Evolutionary conservation across 371 early-diverging fungal genomes (phyloP).

Genomic region (Blyttiomyces sp.): DNA sequence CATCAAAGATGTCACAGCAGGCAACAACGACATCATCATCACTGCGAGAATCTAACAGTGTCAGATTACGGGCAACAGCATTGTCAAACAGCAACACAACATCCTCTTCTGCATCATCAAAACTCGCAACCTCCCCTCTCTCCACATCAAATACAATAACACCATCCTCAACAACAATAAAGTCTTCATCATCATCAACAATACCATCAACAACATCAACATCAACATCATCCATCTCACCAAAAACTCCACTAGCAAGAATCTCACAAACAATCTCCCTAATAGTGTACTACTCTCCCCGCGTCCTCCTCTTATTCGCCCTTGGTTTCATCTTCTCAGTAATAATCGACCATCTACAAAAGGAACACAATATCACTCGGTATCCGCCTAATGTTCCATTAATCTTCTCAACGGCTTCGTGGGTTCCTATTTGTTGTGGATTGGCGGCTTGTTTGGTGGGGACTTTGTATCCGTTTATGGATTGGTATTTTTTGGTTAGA

Average conservation of each 20-base stretch:
- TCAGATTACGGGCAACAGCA: too few species aligned
- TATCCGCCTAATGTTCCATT: slow-evolving; percentile 29
- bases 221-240: too few species aligned
- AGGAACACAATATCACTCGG: slow-evolving; percentile 46
- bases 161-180: neutral
- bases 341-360: slow-evolving; percentile 53
- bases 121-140: too few species aligned
- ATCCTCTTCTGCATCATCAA: too few species aligned
- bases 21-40: too few species aligned
- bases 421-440: slow-evolving; percentile 57
- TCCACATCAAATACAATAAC: neutral
- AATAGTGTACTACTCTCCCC: neutral
- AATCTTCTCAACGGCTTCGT: slow-evolving; percentile 47
- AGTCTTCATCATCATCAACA: too few species aligned
- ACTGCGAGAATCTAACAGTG: too few species aligned
- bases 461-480: slow-evolving; percentile 48
- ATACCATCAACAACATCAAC: too few species aligned
- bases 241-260: neutral
- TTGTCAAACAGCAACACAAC: too few species aligned
- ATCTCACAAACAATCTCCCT: neutral
- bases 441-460: slow-evolving; percentile 49
- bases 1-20: too few species aligned
- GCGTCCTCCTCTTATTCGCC: slow-evolving; percentile 34
- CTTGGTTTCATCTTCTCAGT: slow-evolving; percentile 55
- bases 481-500: slow-evolving; percentile 24